These are phyloP conservation scores for Lasiodiplodia hormozganensis DNA, from an alignment of 2,329 filamentous ascomycete species.

Conservation along the genomic window DNA sequence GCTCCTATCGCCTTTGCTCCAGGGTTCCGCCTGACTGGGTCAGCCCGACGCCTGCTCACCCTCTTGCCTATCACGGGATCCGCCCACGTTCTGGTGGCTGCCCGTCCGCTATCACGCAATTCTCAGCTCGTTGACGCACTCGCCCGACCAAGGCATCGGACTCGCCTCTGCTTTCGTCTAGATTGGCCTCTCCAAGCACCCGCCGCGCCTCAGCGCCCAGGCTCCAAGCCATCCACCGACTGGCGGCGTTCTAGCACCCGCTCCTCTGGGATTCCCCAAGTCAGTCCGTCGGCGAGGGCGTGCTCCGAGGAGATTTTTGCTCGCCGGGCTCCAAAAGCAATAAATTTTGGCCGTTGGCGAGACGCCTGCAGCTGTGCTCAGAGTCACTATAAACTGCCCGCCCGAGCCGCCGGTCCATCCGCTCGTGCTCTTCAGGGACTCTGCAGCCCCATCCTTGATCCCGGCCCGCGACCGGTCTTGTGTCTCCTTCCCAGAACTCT, in stretches of 20 bases:
- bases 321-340: slow-evolving; percentile 20
- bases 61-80: slow-evolving; percentile 18
- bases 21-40: slow-evolving; percentile 18
- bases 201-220: slow-evolving; percentile 2
- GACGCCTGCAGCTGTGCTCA: slow-evolving; percentile 4
- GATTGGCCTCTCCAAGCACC: neutral
- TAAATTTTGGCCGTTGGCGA: neutral
- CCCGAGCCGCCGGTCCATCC: slow-evolving; percentile 12
- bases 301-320: slow-evolving; percentile 10
- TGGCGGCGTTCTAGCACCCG: slow-evolving; percentile 14
- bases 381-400: slow-evolving; percentile 18
- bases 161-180: slow-evolving; percentile 15
- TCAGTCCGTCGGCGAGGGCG: slow-evolving; percentile 6
- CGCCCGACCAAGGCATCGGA: slow-evolving; percentile 1
- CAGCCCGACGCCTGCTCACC: neutral
- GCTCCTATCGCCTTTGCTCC: neutral
- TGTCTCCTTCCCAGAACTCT: slow-evolving; percentile 2
- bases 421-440: slow-evolving; percentile 19
- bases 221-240: slow-evolving; percentile 17
- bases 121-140: slow-evolving; percentile 19
- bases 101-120: slow-evolving; percentile 19
- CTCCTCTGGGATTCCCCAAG: slow-evolving; percentile 5
- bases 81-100: slow-evolving; percentile 10
- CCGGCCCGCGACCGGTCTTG: slow-evolving; percentile 10
- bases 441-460: slow-evolving; percentile 21